phyloP scores from a whole-genome alignment of 306 rosid genomes.

The Arachis stenosperma region DNA sequence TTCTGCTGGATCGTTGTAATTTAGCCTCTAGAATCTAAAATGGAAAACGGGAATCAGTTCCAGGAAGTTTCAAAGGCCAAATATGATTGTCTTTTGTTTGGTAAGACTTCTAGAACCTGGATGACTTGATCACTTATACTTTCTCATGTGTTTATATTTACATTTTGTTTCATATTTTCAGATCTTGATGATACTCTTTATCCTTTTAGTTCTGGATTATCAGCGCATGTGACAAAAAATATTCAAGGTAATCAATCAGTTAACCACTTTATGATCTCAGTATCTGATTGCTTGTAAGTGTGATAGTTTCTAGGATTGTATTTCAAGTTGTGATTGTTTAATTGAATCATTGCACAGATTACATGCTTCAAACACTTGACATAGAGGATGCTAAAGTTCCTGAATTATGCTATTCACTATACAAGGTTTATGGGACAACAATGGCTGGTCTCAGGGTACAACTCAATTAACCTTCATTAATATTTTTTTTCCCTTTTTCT shows the following conservation, averaged over 20 bases:
- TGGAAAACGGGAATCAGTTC: conserved; percentile 69
- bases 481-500: neutral
- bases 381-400: conserved; percentile 62
- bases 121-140: neutral
- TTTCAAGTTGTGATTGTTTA: conserved; percentile 1
- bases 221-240: conserved; percentile 57
- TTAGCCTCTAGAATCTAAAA: conserved; percentile 35
- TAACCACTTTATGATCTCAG: neutral
- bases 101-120: conserved; percentile 42
- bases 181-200: conserved; percentile 96
- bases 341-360: conserved; percentile 50
- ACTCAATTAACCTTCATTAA: neutral
- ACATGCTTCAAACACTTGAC: conserved; percentile 72
- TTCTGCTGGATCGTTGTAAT: neutral
- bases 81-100: conserved; percentile 78
- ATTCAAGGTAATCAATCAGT: conserved; percentile 58
- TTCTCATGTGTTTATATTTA: conserved; percentile 1
- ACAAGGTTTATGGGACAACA: conserved; percentile 82
- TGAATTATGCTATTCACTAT: conserved; percentile 61
- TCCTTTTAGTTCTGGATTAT: conserved; percentile 72
- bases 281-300: neutral
- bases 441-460: conserved; percentile 92
- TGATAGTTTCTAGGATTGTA: neutral
- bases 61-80: conserved; percentile 49
- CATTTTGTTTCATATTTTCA: conserved; percentile 38